Evolutionary conservation across 2,329 filamentous ascomycete genomes (phyloP).

Genomic region (Clonostachys chloroleuca): DNA sequence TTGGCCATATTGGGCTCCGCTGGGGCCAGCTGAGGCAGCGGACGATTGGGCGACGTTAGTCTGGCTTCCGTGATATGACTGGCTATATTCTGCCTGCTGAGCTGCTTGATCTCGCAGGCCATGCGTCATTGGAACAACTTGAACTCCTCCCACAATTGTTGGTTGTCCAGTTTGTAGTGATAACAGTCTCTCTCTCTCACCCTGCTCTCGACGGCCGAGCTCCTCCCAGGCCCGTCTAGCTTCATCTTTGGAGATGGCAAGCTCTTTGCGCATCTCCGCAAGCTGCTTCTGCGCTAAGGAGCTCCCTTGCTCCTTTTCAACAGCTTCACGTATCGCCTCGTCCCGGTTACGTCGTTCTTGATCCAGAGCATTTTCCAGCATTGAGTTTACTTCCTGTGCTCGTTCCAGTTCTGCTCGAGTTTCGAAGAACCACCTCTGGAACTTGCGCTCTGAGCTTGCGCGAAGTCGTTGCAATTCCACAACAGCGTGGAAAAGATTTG

Average conservation of each 20-base stretch:
- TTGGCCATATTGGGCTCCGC: not conserved
- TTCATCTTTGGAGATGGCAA: conserved; percentile 94
- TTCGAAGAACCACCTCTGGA: conserved; percentile 98
- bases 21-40: not conserved
- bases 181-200: conserved; percentile 80
- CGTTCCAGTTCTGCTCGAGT: conserved; percentile 85
- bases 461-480: conserved; percentile 92
- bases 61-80: conserved; percentile 20
- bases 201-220: conserved; percentile 85
- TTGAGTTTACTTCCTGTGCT: conserved; percentile 74
- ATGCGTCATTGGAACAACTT: conserved; percentile 89
- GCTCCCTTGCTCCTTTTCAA: conserved; percentile 65
- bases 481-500: conserved; percentile 95
- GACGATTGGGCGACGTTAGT: conserved; percentile 2
- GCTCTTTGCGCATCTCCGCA: conserved; percentile 87
- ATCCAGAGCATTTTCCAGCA: conserved; percentile 72
- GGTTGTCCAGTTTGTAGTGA: conserved; percentile 85
- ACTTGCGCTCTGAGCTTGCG: conserved; percentile 94
- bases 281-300: conserved; percentile 75
- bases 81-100: conserved; percentile 30
- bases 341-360: conserved; percentile 67
- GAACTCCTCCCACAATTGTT: conserved; percentile 86
- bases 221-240: conserved; percentile 96
- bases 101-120: conserved; percentile 50
- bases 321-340: conserved; percentile 61